These are phyloP conservation scores for Coemansia sp. DNA, from an alignment of 192 early-diverging fungal genomes.

Conservation along the genomic window DNA sequence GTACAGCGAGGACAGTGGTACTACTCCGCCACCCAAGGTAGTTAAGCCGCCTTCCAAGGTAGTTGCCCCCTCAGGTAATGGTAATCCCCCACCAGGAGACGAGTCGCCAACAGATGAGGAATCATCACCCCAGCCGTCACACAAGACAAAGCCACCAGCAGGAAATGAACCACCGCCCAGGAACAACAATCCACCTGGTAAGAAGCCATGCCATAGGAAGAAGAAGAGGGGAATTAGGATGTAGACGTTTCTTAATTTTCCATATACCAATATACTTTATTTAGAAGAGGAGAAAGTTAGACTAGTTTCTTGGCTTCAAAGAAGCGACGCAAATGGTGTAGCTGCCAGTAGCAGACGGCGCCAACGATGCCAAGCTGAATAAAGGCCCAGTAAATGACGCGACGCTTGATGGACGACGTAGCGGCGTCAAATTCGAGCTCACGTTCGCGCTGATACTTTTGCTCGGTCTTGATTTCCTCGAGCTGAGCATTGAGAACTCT, in stretches of 20 bases:
- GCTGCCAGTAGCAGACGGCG: conserved; percentile 81
- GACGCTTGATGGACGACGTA: conserved; percentile 81
- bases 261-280: background rate
- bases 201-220: background rate
- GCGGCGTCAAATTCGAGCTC: conserved; percentile 89
- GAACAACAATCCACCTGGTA: background rate
- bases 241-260: background rate
- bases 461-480: conserved; percentile 82
- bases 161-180: background rate
- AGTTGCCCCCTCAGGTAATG: too few relatives aligned
- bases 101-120: too few relatives aligned
- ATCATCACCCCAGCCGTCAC: too few relatives aligned
- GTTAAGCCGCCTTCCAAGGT: background rate
- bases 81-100: too few relatives aligned
- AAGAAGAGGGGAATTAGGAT: background rate
- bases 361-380: conserved; percentile 80
- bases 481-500: conserved; percentile 83
- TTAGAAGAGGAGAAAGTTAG: conserved; percentile 29
- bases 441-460: conserved; percentile 85
- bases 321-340: conserved; percentile 81
- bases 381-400: conserved; percentile 85
- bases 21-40: background rate
- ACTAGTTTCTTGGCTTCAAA: conserved; percentile 92
- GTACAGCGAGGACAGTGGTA: background rate
- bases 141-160: too few relatives aligned